Evolutionary conservation across 2,329 filamentous ascomycete species (phyloP), one percentile per base, ranked within the genome.

Genomic region (Scortechinia acanthostroma): DNA sequence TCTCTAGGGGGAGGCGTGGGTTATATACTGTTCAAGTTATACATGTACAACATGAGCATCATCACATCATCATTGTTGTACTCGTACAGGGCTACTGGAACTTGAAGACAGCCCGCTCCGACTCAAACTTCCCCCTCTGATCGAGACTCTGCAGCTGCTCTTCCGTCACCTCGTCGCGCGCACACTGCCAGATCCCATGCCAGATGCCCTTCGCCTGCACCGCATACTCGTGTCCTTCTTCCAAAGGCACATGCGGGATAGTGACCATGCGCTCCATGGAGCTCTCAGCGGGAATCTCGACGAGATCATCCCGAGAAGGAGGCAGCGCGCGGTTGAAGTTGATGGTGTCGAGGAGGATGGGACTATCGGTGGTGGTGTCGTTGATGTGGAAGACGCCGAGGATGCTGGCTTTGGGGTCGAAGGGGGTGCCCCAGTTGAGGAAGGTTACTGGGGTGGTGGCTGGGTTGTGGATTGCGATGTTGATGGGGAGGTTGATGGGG

Each of bases 121-220:
- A n/a, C n/a, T n/a, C n/a, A n/a, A n/a, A n/a, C n/a, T n/a, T n/a
- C n/a, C n/a, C n/a, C n/a, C n/a, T n/a, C n/a, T n/a, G n/a, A n/a
- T n/a, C n/a, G n/a, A n/a, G n/a, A n/a, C n/a, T n/a, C n/a, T n/a
- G n/a, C n/a, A n/a, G 10, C n/a, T 30, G 25, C 25, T 30, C 25
- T n/a, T 30, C 25, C 25, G 25, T 30, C 10, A 30, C n/a, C 25
- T 30, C 25, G n/a, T n/a, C n/a, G 10, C 10, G n/a, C 10, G 25
- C 23, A 14, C 46, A 44, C 14, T 52, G 47, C 60, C 61, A 63
- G 14, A 62, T 35, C 2, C 54, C 55, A 45, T 58, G 56, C 60
- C 58, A 62, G 22, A 51, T 53, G 3, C 61, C 60, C 16, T 53
- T 54, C 1, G 55, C 56, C 16, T 48, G 47, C 16, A 60, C 49